Base-by-base conservation (phyloP, 2,329 filamentous ascomycete genomes). In the Penicillium hesseltinei region DNA sequence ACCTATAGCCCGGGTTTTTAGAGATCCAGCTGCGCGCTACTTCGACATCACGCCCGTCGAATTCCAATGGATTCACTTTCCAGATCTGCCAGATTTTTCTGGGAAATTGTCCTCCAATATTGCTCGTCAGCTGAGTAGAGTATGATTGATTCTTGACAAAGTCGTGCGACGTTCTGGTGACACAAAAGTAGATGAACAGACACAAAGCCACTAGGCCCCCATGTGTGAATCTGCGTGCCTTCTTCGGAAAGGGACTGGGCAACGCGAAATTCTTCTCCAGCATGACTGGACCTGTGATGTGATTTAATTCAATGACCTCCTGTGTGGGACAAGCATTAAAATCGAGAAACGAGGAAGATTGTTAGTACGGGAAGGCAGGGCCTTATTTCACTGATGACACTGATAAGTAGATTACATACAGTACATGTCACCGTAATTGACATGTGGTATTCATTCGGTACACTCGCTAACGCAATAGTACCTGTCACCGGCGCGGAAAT, bases 31-130 rank as follows among this genome's bases (percentile, higher is more conserved):
- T 86, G 62, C 81, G 81, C 10, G 88, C 87, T 0, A 79, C 79
- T 25, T 79, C 74, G 33, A 82, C 76, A 65, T 90, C 86, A 51
- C 84, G 80, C 65, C 85, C 80, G 61, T 88, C 87, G 66, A 90
- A 89, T 2, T 79, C 78, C 35, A 89, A 76, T 2, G 88, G 85
- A 60, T 87, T 82, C 29, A 87, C 82, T 71, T 90, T 91, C 88
- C 88, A 91, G 0, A 85, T 88, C 72, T 91, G 88, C 88, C 88
- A 91, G 63, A 91, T 88, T 73, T 90, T 91, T 54, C 80, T 80
- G 6, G 81, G 88, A 65, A 86, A 90, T 64, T 36, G 53, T 29
- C 38, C 57, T 40, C 47, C 54, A 51, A 40, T 25, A 43, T 33
- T 51, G n/a, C 9, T 42, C n/a, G 25, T 50, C 38, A 19, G 38